A percentile compares a stretch with the other conserved stretches of the same genome.
phyloP scores from a whole-genome alignment of 2,329 filamentous ascomycete species.

The Aureobasidium sp. region DNA sequence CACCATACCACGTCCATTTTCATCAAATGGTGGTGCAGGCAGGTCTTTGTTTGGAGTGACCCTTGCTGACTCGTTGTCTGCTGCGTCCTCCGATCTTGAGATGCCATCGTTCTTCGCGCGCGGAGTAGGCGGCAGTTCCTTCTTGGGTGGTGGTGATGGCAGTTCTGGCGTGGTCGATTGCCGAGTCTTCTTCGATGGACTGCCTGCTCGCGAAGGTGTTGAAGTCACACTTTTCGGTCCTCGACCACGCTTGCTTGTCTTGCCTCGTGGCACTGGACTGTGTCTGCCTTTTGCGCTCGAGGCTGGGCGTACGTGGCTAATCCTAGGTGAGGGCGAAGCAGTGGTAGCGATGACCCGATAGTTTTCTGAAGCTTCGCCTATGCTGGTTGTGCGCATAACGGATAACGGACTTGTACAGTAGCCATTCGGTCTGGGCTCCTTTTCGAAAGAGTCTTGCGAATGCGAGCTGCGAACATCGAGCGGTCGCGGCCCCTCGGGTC shows the following conservation, averaged over 20 bases:
- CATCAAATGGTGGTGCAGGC: constrained; percentile 6
- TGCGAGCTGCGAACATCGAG: neutral
- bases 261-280: constrained; percentile 4
- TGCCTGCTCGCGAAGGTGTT: neutral
- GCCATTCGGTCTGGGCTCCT: neutral
- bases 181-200: constrained; percentile 7
- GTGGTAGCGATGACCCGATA: constrained; percentile 4
- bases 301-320: neutral
- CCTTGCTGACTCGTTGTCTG: neutral
- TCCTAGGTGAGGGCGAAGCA: constrained; percentile 2
- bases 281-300: neutral
- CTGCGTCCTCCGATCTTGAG: neutral
- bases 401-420: constrained; percentile 7
- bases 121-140: constrained; percentile 26
- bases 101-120: neutral
- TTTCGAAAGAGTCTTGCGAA: neutral
- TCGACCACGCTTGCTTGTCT: constrained; percentile 8
- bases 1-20: neutral
- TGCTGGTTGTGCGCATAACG: neutral
- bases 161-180: constrained; percentile 14
- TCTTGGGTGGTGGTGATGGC: constrained; percentile 25
- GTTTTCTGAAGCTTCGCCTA: neutral
- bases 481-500: constrained; percentile 8
- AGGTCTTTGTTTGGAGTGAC: neutral
- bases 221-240: neutral